phyloP scores from a whole-genome alignment of 2,329 filamentous ascomycete genomes.

The Aschersonia sp. region DNA sequence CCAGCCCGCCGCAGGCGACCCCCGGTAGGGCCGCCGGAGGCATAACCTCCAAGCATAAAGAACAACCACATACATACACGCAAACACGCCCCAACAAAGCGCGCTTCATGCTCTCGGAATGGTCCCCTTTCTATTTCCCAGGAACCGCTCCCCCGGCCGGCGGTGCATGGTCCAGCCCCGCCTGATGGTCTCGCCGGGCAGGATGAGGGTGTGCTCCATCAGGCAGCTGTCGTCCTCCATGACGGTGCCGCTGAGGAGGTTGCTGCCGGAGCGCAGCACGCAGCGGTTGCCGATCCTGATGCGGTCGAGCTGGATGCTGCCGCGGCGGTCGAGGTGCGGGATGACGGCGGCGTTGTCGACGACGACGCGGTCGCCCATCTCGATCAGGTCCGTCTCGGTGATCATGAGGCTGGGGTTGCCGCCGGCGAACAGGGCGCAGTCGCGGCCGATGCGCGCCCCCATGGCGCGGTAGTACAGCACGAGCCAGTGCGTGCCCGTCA shows the following conservation, averaged over 20 bases:
- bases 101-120: neutral
- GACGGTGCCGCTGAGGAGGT: slow-evolving; percentile 34
- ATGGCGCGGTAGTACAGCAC: slow-evolving; percentile 36
- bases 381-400: slow-evolving; percentile 41
- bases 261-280: slow-evolving; percentile 34
- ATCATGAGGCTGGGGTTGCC: slow-evolving; percentile 36
- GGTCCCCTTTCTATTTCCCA: neutral
- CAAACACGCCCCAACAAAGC: neutral
- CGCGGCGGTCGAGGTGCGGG: slow-evolving; percentile 39
- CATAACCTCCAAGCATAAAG: no score
- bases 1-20: no score
- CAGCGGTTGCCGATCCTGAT: slow-evolving; percentile 35
- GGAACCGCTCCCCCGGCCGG: slow-evolving; percentile 26
- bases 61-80: neutral
- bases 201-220: slow-evolving; percentile 41
- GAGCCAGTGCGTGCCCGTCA: slow-evolving; percentile 37
- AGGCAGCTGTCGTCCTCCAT: slow-evolving; percentile 33
- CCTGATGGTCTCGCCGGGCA: slow-evolving; percentile 39
- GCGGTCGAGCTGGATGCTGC: slow-evolving; percentile 38
- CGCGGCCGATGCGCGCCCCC: slow-evolving; percentile 36
- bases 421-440: slow-evolving; percentile 40
- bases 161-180: slow-evolving; percentile 35
- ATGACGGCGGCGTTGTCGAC: slow-evolving; percentile 42
- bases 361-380: slow-evolving; percentile 34
- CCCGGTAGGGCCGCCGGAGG: no score